Evolutionary conservation across 2,329 filamentous ascomycete genomes (phyloP).

Genomic region (Biscogniauxia sp.): DNA sequence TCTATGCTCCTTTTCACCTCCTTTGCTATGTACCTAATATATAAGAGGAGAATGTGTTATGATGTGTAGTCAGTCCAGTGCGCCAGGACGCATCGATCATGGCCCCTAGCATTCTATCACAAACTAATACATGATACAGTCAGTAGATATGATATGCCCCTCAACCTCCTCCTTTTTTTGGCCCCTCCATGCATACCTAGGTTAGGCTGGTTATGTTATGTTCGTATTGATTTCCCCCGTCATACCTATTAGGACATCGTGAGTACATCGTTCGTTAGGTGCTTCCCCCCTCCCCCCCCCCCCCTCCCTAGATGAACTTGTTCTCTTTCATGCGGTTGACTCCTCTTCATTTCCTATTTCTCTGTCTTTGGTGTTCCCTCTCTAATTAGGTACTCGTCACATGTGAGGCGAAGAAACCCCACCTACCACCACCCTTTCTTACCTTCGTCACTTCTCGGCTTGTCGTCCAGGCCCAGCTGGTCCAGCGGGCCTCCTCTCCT

Average conservation of each 20-base stretch:
- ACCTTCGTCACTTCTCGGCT: constrained; percentile 24
- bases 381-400: background rate
- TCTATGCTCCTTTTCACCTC: too few relatives aligned
- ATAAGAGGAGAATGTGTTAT: too few relatives aligned
- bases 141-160: background rate
- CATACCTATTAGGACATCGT: background rate
- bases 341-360: background rate
- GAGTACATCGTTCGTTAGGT: background rate
- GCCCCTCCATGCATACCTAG: background rate
- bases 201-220: background rate
- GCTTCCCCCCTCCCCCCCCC: too few relatives aligned
- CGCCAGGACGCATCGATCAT: background rate
- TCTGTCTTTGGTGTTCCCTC: background rate
- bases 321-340: background rate
- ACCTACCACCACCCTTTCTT: constrained; percentile 50
- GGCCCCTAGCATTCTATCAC: background rate
- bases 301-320: background rate
- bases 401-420: background rate
- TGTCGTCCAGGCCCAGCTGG: constrained; percentile 42
- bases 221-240: background rate
- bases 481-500: constrained; percentile 50
- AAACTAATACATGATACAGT: background rate
- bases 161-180: background rate
- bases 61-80: background rate
- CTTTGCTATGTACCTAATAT: too few relatives aligned